Base-by-base conservation (phyloP, 1,284 basidiomycete species). In the Rhodotorula sp. region DNA sequence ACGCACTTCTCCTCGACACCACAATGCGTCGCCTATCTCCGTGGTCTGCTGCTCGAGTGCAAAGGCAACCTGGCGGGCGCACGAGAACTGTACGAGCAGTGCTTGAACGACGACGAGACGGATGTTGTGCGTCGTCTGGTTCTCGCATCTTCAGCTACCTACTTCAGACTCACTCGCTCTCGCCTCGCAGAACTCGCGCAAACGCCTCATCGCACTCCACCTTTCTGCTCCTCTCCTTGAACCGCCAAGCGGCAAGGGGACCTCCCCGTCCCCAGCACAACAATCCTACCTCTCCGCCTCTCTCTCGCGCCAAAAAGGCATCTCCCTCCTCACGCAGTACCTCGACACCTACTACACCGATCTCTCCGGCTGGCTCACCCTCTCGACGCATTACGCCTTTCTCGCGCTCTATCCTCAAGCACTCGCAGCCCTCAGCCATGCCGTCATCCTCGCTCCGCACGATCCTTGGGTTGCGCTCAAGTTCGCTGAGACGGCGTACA, bases 331-430 rank as follows among this genome's bases (percentile, higher is more conserved):
- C 10, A 87, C 88, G 29, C 82, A 84, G 46, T 90, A 92, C 78
- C 86, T 98, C 48, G 95, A 98, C 78, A 93, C 89, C 0, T 94
- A 95, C 81, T 98, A 98, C 80, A 87, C 88, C 36, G 95, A 99
- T 77, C 84, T 91, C 0, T 90, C 94, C 74, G 94, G 86, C 8
- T 99, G 95, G 96, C 84, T 92, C 19, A 89, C 96, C 77, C 86
- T 99, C n/a, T 90, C 93, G 0, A 90, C 92, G 74, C 85, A 94
- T 11, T 96, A 99, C 78, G 84, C 88, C 3, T 85, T 87, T 22
- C 87, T 89, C 75, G 87, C 88, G 68, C 86, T 91, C 89, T 91
- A 89, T 79, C 82, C 85, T 3, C 83, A 83, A 73, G 84, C 91
- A 4, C 82, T 92, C 8, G 87, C 90, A 77, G 85, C 90, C 0